Conservation (phyloP, 495 filamentous ascomycete species). For the Aspergillus conjunctus region DNA sequence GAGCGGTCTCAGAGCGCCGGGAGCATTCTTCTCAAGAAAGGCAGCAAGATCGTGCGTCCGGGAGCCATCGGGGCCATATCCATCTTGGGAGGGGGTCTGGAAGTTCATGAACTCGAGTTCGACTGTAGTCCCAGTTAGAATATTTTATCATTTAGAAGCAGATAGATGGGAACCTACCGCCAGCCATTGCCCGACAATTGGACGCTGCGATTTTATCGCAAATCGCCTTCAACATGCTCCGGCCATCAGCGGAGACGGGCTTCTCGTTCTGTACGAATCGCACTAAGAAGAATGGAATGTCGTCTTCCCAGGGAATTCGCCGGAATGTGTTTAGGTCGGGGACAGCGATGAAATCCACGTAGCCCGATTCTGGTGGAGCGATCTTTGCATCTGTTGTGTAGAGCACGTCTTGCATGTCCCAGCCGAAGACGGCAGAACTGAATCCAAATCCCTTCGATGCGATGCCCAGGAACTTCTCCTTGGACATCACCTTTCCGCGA, state of each 20-base stretch:
- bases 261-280: conserved; percentile 63
- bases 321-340: conserved; percentile 76
- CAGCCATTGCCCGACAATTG: conserved; percentile 78
- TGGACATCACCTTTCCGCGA: conserved; percentile 88
- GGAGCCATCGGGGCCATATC: conserved; percentile 42
- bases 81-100: conserved; percentile 56
- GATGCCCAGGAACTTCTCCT: conserved; percentile 88
- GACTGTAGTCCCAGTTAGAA: conserved; percentile 47
- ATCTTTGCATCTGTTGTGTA: conserved; percentile 80
- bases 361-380: conserved; percentile 84
- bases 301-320: conserved; percentile 85
- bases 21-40: conserved; percentile 68
- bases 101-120: conserved; percentile 97
- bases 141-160: not conserved
- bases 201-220: conserved; percentile 61
- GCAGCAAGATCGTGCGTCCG: conserved; percentile 64
- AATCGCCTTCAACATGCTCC: conserved; percentile 66
- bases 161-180: conserved; percentile 56
- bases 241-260: conserved; percentile 72
- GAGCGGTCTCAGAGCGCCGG: conserved; percentile 64
- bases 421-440: conserved; percentile 92
- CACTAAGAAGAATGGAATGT: conserved; percentile 89
- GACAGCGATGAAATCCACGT: conserved; percentile 78
- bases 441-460: conserved; percentile 82
- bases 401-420: conserved; percentile 93